Evolutionary conservation across 176 grass and related monocot genomes (phyloP), one percentile per base, ranked within the genome.

Genomic region (Musa schizocarpa): DNA sequence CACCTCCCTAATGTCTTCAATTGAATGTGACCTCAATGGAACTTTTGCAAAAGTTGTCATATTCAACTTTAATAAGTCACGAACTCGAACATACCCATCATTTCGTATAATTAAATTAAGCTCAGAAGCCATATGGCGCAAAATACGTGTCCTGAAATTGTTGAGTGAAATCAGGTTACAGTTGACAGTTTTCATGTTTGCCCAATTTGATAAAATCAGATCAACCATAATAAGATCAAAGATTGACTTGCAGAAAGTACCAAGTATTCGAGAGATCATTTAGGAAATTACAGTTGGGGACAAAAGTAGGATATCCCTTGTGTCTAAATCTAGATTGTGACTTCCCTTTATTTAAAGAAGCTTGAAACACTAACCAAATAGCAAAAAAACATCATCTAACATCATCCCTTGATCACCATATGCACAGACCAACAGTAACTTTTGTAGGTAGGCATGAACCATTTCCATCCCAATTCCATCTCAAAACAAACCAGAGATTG

Each of bases 91-190:
- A 63, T 86, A 96, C 11, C 93, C 93, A 58, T 96, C 89, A 68
- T 74, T 76, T 81, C 89, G 88, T 79, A 92, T 90, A 64, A 90
- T 76, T 26, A 96, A 81, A 21, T 80, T 76, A 81, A 96, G 76
- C 83, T 96, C 89, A 74, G 79, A 77, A 52, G 89, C 93, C 93
- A 92, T 92, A 80, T 96, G 93, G 27, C 93, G 79, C 77, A 96
- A 81, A 49, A 96, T 79, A 79, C 83, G 76, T 56, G 87, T 80
- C 81, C 93, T 96, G 82, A 14, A 76, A n/a, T 59, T 63, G 54
- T 63, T 43, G 56, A 50, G 51, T 23, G 54, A 57, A 50, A 72
- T 51, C 48, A 50, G 54, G 13, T 71, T 43, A 61, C 17, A 0
- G 10, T 4, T 58, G 8, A 74, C 20, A 59, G 56, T 59, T 59